Evolutionary conservation across 768 basidiomycete species (phyloP).

Genomic region (Collybia mongolica): DNA sequence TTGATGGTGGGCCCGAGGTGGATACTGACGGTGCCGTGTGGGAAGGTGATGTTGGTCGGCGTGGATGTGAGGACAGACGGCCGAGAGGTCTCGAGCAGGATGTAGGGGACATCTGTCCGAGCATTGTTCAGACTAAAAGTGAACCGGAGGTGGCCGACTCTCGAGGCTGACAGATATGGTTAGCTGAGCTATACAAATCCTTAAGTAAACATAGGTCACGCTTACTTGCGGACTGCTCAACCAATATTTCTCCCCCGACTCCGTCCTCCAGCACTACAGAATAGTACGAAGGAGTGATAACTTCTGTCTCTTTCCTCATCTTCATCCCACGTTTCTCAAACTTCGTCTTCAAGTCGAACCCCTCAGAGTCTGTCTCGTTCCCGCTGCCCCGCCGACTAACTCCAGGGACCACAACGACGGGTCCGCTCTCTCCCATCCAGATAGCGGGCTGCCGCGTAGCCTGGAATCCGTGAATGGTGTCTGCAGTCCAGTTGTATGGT

Average conservation of each 20-base stretch:
- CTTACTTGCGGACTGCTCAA: constrained; percentile 65
- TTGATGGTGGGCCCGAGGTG: constrained; percentile 13
- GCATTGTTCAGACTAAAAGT: constrained; percentile 41
- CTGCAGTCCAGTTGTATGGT: constrained; percentile 63
- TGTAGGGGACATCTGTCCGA: constrained; percentile 41
- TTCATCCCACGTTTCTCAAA: constrained; percentile 61
- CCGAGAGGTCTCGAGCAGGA: constrained; percentile 68
- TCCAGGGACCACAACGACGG: constrained; percentile 61
- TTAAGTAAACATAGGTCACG: constrained; percentile 4
- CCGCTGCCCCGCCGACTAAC: constrained; percentile 16
- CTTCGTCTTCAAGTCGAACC: constrained; percentile 35
- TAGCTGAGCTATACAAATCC: background rate
- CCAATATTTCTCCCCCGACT: constrained; percentile 47
- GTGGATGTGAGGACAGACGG: constrained; percentile 58
- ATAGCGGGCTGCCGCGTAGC: constrained; percentile 85
- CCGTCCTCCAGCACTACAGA: constrained; percentile 53
- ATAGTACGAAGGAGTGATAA: constrained; percentile 54
- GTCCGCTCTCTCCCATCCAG: constrained; percentile 84
- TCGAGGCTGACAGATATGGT: constrained; percentile 50
- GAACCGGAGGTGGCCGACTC: constrained; percentile 74
- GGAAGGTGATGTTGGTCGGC: constrained; percentile 47
- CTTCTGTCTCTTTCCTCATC: constrained; percentile 53
- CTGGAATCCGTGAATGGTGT: constrained; percentile 67
- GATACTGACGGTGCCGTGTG: constrained; percentile 50
- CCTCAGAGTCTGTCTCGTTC: background rate